Evolutionary conservation across 495 filamentous ascomycete species (phyloP), one percentile per base, ranked within the genome.

Genomic region (Ascobolus immersus): DNA sequence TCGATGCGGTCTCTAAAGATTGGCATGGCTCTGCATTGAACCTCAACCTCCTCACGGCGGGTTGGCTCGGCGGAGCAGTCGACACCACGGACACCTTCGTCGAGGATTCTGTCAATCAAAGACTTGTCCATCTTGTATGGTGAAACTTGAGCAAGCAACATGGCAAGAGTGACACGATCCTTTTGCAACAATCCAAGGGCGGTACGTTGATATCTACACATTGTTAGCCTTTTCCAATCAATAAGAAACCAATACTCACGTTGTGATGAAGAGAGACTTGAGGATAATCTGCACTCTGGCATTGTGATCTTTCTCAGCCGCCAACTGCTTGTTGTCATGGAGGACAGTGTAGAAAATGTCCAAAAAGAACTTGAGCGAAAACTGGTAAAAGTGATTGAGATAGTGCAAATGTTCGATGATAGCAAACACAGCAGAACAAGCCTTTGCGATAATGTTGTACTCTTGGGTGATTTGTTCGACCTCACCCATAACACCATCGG

Each of bases 351-450:
- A 70, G 65, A 99, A 94, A 42, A 99, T 99, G 46, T 91, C 78
- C 11, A 86, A 64, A 52, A 99, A 99, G 55, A 84, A 49, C 56
- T 91, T 81, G 30, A 99, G 62, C 14, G 89, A 94, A 63, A 99
- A 94, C 45, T 94, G 86, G 51, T 99, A 99, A 59, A 94, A 94
- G 59, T 94, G 89, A 50, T 99, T 92, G 51, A 99, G 69, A 47
- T 92, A 84, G 50, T 92, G 82, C 28, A 99, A 71, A 52, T 94
- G 84, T 55, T 94, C 89, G 30, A 99, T 62, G 17, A 93, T 77
- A 13, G 86, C 79, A 55, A 93, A 94, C 17, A 93, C 81, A 30
- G 82, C 80, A 55, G 81, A 90, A 64, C 86, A 99, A 23, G 86
- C 77, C 43, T 70, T 66, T 28, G 86, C 86, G 53, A 94, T 78